Conservation (phyloP, 495 filamentous ascomycete species). For the Penicillium samsonianum region DNA sequence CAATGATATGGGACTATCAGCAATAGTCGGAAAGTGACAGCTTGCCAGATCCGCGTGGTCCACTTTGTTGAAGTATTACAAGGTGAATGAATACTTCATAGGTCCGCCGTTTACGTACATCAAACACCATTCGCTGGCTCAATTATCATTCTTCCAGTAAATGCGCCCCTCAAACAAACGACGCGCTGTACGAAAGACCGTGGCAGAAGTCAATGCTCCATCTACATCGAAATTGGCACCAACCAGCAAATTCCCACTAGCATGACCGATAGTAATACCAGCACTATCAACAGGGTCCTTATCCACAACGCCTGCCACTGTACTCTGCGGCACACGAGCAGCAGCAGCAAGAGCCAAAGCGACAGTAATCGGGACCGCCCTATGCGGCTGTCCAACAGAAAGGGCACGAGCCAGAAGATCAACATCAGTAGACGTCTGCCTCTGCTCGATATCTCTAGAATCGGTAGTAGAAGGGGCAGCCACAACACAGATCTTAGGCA, state of each 20-base stretch:
- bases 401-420: slow-evolving; percentile 51
- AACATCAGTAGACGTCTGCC: slow-evolving; percentile 26
- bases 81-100: too few species aligned
- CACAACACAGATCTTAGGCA: slow-evolving; percentile 69
- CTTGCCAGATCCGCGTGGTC: too few species aligned
- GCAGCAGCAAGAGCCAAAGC: slow-evolving; percentile 64
- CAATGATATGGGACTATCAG: too few species aligned
- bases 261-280: slow-evolving; percentile 58
- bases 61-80: too few species aligned
- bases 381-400: slow-evolving; percentile 61
- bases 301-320: slow-evolving; percentile 35
- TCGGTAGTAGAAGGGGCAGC: slow-evolving; percentile 36
- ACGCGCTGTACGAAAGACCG: slow-evolving; percentile 57
- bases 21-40: too few species aligned
- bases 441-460: slow-evolving; percentile 17
- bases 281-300: slow-evolving; percentile 28
- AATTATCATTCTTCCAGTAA: slow-evolving; percentile 47
- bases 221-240: slow-evolving; percentile 45
- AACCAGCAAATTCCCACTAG: slow-evolving; percentile 61
- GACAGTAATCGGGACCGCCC: slow-evolving; percentile 62
- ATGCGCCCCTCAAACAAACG: slow-evolving; percentile 58
- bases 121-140: neutral
- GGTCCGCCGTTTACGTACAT: too few species aligned
- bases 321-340: slow-evolving; percentile 37
- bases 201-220: slow-evolving; percentile 46